A percentile compares a stretch with the other conserved stretches of the same genome.
These are phyloP conservation scores for Panicum hallii DNA, from an alignment of 202 grass and related monocot species.

Conservation along the genomic window DNA sequence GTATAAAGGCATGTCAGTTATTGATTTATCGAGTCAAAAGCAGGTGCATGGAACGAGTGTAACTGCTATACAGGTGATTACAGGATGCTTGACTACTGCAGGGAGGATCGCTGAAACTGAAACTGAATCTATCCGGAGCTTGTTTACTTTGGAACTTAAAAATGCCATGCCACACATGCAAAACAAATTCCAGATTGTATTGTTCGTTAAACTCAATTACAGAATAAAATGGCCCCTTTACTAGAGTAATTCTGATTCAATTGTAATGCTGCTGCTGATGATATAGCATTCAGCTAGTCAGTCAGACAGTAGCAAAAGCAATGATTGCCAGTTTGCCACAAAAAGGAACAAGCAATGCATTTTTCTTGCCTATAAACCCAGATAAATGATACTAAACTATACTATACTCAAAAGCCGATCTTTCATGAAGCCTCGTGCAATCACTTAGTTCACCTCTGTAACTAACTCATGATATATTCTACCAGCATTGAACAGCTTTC, in stretches of 20 bases:
- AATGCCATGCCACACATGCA: not conserved
- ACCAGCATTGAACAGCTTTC: not conserved
- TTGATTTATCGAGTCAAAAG: not conserved
- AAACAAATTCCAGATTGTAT: not conserved
- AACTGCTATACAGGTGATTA: constrained; percentile 4
- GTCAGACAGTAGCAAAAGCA: constrained; percentile 1
- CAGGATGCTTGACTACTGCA: constrained; percentile 19
- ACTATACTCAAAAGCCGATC: not conserved
- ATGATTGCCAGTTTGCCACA: not conserved
- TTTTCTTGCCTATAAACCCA: not conserved
- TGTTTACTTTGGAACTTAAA: not conserved
- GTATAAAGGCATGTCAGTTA: constrained; percentile 13
- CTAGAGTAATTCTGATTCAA: not conserved
- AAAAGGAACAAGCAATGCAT: not conserved
- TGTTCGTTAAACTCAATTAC: not conserved
- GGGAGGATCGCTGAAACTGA: constrained; percentile 3
- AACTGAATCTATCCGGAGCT: constrained; percentile 1
- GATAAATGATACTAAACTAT: not conserved
- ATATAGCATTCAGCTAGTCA: constrained; percentile 14
- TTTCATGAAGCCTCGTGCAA: not conserved
- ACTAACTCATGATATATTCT: constrained; percentile 1
- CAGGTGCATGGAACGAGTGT: not conserved
- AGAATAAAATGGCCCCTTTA: not conserved
- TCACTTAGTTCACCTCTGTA: not conserved
- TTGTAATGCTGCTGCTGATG: not conserved